phyloP scores from a whole-genome alignment of 306 rosid species.

The Bauhinia variegata region DNA sequence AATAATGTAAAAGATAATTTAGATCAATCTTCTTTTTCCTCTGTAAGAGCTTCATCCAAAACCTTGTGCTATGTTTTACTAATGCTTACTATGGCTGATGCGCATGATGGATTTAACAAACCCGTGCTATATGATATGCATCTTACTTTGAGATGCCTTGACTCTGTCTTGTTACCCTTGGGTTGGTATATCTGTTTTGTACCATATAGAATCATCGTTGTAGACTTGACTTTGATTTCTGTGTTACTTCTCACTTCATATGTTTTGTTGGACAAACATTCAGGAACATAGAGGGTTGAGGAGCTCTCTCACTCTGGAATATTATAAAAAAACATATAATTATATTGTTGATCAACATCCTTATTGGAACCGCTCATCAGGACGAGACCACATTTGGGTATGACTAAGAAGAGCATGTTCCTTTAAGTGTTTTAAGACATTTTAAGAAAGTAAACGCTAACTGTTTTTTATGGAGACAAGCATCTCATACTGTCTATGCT shows the following conservation, averaged over 20 bases:
- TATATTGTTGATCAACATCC: constrained; percentile 76
- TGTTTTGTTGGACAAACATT: constrained; percentile 34
- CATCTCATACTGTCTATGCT: constrained; percentile 26
- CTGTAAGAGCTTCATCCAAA: constrained; percentile 9
- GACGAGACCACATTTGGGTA: constrained; percentile 99
- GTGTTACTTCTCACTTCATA: constrained; percentile 13
- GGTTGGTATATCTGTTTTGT: constrained; percentile 23
- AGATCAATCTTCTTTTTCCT: constrained; percentile 22
- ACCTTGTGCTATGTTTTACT: constrained; percentile 6
- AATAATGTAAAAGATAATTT: constrained; percentile 15
- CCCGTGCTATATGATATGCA: not conserved
- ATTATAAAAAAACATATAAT: constrained; percentile 69
- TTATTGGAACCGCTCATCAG: constrained; percentile 88
- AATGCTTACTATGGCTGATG: constrained; percentile 24
- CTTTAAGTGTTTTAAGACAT: constrained; percentile 21
- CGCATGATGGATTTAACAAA: not conserved
- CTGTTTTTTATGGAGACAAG: constrained; percentile 21
- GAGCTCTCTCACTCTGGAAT: constrained; percentile 91
- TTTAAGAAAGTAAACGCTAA: constrained; percentile 26
- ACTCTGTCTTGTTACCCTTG: constrained; percentile 2
- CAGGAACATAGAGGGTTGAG: constrained; percentile 89
- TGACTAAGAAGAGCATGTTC: constrained; percentile 28
- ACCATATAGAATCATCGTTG: constrained; percentile 3
- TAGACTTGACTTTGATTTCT: constrained; percentile 19
- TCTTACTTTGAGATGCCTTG: not conserved